Evolutionary conservation across 352 stramenopile genomes (phyloP), one percentile per base, ranked within the genome.

Genomic region (Globisporangium nodosum): DNA sequence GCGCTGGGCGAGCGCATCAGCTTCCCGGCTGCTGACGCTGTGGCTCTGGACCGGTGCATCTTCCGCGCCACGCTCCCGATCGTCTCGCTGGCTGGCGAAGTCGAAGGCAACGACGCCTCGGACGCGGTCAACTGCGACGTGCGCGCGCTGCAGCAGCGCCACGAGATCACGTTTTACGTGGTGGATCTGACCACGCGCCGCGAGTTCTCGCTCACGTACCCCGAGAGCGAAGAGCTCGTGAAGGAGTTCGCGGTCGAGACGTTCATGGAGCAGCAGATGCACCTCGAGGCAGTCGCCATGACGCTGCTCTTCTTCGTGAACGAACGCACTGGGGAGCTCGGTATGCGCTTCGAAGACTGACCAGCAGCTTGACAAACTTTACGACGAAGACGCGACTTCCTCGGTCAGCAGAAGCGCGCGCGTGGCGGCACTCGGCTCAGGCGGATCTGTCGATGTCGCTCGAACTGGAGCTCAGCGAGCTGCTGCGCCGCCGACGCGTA

Each of bases 281-380:
- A 89, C 39, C 54, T 89, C 18, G 76, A 89, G 39, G 73, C 71
- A 8, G 78, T 85, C 53, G 58, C 63, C 11, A 78, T 74, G 66
- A 76, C 73, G 2, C 65, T 89, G 39, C 27, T 86, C 11, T 68
- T 88, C 43, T 75, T 72, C 20, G 20, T 42, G 1, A 70, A 78
- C 51, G 35, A 53, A 5, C 46, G 54, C 24, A 68, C 61, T 11
- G 61, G 65, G 2, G 30, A 55, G n/a, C 46, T 73, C 0, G 65
- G 73, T 15, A 49, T 88, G 45, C 73, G 75, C 16, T 85, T 88
- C 48, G 78, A 88, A 56, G 78, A 85, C 8, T 83, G 24, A 62
- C 20, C 37, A 43, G n/a, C 47, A 60, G 9, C 9, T 18, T 9
- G 1, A 53, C 20, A 21, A 35, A 39, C 13, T 37, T 11, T 9